phyloP scores from a whole-genome alignment of 2,329 filamentous ascomycete genomes.

The Trichoderma sp. region DNA sequence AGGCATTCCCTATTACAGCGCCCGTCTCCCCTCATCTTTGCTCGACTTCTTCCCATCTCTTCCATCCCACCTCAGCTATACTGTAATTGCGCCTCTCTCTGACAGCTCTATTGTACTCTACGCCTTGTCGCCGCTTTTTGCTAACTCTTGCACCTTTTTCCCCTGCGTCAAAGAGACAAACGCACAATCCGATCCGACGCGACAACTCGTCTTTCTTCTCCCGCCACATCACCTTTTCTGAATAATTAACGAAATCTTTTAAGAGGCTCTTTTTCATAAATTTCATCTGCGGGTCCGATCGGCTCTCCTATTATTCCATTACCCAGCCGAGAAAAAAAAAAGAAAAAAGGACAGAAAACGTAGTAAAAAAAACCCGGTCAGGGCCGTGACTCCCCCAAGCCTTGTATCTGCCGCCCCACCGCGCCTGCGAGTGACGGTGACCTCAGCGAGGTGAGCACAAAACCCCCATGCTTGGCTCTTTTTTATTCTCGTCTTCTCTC shows the following conservation, averaged over 20 bases:
- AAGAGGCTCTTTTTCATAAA: neutral
- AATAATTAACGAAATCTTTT: neutral
- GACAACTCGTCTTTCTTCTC: neutral
- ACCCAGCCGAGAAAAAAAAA: constrained; percentile 3
- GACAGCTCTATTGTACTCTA: neutral
- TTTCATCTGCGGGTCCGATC: constrained; percentile 9
- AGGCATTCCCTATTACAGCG: constrained; percentile 22
- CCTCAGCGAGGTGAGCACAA: constrained; percentile 20
- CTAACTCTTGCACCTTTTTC: neutral
- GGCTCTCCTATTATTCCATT: constrained; percentile 13
- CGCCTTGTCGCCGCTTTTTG: neutral
- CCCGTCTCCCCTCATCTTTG: constrained; percentile 17
- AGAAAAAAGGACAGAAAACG: neutral
- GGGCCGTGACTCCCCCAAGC: constrained; percentile 17
- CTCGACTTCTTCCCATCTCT: neutral
- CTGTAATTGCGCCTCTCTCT: neutral
- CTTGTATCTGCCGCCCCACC: constrained; percentile 19
- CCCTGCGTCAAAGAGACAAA: neutral
- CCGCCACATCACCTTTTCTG: neutral
- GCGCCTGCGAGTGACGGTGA: constrained; percentile 17
- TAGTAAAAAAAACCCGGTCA: constrained; percentile 15
- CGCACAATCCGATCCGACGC: constrained; percentile 2
- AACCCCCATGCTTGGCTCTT: constrained; percentile 3
- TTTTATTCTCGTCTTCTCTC: neutral
- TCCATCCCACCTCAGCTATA: constrained; percentile 11